Conservation (phyloP, 495 filamentous ascomycete genomes). For the Tuber indicum region DNA sequence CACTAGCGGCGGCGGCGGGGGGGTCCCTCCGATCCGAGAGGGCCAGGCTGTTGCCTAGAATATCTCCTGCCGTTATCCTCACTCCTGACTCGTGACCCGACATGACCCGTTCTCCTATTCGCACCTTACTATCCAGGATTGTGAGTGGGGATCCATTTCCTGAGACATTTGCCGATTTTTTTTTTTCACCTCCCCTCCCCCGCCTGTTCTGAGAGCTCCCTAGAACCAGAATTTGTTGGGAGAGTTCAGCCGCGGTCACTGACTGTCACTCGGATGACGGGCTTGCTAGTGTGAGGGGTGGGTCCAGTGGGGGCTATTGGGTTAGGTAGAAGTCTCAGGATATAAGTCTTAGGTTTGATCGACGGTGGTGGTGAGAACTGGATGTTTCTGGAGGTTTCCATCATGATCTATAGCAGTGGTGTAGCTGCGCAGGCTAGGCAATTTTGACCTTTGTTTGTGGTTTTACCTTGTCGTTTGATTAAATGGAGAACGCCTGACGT, state of each 20-base stretch:
- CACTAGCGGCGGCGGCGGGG: background rate
- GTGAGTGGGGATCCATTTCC: background rate
- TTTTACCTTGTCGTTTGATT: background rate
- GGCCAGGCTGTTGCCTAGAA: background rate
- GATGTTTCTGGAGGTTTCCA: background rate
- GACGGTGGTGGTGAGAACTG: background rate
- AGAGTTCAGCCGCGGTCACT: background rate
- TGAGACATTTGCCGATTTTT: background rate
- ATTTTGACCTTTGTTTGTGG: background rate
- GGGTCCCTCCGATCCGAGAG: background rate
- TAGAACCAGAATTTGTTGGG: background rate
- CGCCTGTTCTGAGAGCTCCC: background rate
- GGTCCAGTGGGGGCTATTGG: background rate
- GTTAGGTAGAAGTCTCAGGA: background rate
- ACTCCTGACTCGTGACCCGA: background rate
- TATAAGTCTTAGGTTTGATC: background rate
- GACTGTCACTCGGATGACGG: background rate
- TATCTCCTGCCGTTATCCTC: background rate
- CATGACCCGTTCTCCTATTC: background rate
- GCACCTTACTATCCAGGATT: background rate
- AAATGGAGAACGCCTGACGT: background rate
- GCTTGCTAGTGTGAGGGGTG: background rate
- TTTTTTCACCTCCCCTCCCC: background rate
- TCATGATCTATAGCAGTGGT: background rate
- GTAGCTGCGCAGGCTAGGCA: background rate